Base-by-base conservation (phyloP, 768 basidiomycete species). In the Pleurotus eryngii region DNA sequence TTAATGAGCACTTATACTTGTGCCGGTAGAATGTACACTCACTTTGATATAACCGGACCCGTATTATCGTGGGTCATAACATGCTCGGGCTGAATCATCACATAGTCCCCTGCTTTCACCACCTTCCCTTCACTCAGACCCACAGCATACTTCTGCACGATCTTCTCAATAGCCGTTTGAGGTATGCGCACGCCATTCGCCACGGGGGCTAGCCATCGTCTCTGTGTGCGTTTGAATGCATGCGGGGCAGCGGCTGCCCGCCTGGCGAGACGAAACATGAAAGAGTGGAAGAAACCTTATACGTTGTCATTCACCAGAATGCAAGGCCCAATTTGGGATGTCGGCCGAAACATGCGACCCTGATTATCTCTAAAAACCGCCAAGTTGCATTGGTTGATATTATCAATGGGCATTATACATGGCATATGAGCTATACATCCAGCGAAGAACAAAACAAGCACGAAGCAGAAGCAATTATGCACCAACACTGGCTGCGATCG, bases 1-100 rank as follows among this genome's bases (percentile, higher is more conserved):
- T 9, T 49, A 15, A 45, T 30, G 43, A 27, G 6, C 9, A 49
- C 17, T 18, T 40, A 45, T 39, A 48, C 43, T 22, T 17, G 60
- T 17, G 54, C 46, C 2, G 56, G 45, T 40, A 49, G 46, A 59
- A 45, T 18, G 35, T 51, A 46, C 22, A 77, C 89, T 67, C 67
- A 95, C 95, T 98, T 99, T 68, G 90, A 87, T 59, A 99, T 96
- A 61, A 99, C 95, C 5, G 97, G 96, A 0, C 95, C 97, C 11
- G 97, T 99, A 69, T 98, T 98, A 67, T 99, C 97, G 62, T 95
- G 94, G 8, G 92, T 95, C 93, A 95, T 95, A 64, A 98, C 95
- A 82, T 98, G 94, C 69, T 98, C 89, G 20, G 97, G 97, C 42
- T 86, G 85, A 74, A 99, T 97, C 95, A 98, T 99, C 39, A 98